Evolutionary conservation across 2,329 filamentous ascomycete genomes (phyloP), one percentile per base, ranked within the genome.

Genomic region (Pleomassaria siparia): DNA sequence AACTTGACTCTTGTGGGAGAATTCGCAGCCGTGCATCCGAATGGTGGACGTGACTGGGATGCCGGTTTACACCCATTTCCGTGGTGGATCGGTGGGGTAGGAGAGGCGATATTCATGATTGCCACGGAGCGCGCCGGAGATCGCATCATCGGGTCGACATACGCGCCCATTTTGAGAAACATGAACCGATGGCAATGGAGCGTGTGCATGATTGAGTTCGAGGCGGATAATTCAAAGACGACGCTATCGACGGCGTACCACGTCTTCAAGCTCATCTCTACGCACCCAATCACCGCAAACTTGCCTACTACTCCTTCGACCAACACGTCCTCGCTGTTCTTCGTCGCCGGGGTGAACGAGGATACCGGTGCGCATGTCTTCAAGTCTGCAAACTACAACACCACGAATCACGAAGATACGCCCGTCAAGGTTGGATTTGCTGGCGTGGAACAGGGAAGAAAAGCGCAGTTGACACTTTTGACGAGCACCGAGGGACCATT

Each of bases 71-170:
- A 55, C 33, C 22, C 41, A 12, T 59, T 29, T 44, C 56, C 55
- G 3, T 47, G 48, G 44, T 48, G 58, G 80, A 77, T 79, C 43
- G 82, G 80, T 21, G 72, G 77, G 12, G 79, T 86, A 1, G 77
- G 76, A n/a, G 83, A 87, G 61, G 82, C 81, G 15, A 75, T 86
- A 21, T 82, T 78, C 50, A 71, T 85, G 15, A 74, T 86, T 49
- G 78, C 81, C n/a, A 79, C 80, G n/a, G 83, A 87, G 73, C 74
- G 82, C 40, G 86, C 86, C 61, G 73, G 75, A 7, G 79, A 83
- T 54, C 73, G 76, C n/a, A 73, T 83, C 40, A 72, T 76, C 3
- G 78, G 77, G 11, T 72, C 76, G 2, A 73, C 76, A 37, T 82
- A 80, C 51, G 75, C 70, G 15, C 61, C 37, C 41, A 64, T 54